These are phyloP conservation scores for Aspergillus oerlinghausenensis DNA, from an alignment of 2,329 filamentous ascomycete species.

Conservation along the genomic window DNA sequence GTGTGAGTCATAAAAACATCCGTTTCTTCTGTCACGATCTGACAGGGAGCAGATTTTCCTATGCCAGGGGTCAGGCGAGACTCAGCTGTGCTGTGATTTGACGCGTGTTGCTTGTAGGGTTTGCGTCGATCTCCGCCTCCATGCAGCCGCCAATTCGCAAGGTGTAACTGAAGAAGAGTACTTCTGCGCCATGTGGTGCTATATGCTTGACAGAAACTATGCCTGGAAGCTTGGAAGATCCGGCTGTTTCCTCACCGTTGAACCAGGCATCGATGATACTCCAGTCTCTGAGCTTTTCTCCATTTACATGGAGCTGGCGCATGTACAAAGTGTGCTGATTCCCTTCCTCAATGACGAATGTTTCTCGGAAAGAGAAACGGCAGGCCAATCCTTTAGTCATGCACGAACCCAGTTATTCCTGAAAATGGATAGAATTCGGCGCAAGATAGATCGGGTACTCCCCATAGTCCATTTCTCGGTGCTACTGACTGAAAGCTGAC, in stretches of 20 bases:
- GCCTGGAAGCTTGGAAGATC: conserved; percentile 15
- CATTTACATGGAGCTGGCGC: conserved; percentile 16
- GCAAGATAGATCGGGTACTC: conserved; percentile 10
- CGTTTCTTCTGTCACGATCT: neutral
- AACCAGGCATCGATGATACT: neutral
- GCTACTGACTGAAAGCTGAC: neutral
- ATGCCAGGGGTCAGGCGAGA: conserved; percentile 18
- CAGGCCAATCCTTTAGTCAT: neutral
- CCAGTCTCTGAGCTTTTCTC: conserved; percentile 7
- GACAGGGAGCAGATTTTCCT: conserved; percentile 13
- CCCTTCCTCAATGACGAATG: conserved; percentile 5
- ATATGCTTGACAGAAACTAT: conserved; percentile 19
- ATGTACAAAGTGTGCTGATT: conserved; percentile 15
- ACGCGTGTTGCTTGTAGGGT: conserved; percentile 17
- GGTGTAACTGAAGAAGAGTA: conserved; percentile 12
- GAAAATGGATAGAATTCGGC: conserved; percentile 12
- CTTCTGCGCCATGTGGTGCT: conserved; percentile 22
- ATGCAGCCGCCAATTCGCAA: neutral
- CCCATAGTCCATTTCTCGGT: too few species aligned
- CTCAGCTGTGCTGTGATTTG: conserved; percentile 12
- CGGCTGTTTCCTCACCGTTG: conserved; percentile 6
- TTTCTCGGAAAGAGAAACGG: neutral
- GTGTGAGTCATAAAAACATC: conserved; percentile 1
- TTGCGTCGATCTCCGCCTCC: conserved; percentile 14
- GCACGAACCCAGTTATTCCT: conserved; percentile 3